Evolutionary conservation across 169 alveolate genomes (phyloP).

Genomic region (Hepatocystis sp.): DNA sequence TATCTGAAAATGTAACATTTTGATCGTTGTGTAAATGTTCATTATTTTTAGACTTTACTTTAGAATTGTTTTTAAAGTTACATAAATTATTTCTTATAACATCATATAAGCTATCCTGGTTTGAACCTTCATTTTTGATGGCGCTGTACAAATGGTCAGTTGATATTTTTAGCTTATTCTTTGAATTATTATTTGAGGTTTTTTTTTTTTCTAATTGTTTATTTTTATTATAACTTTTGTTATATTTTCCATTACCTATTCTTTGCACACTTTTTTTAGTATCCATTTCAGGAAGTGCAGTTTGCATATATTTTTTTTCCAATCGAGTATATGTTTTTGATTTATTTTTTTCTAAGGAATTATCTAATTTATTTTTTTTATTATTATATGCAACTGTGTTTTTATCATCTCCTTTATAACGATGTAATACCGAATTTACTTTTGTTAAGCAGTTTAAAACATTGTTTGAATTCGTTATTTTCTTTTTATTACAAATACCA

Average conservation of each 20-base stretch:
- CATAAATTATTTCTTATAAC: slow-evolving; percentile 3
- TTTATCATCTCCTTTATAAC: too few relatives aligned
- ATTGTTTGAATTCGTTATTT: too few relatives aligned
- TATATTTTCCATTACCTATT: slow-evolving; percentile 4
- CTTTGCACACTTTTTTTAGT: neutral
- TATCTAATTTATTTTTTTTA: too few relatives aligned
- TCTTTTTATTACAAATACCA: neutral
- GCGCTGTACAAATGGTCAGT: slow-evolving; percentile 5
- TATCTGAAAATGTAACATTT: too few relatives aligned
- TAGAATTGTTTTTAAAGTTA: neutral
- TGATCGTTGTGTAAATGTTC: neutral
- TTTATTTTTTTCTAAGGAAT: too few relatives aligned
- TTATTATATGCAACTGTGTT: too few relatives aligned
- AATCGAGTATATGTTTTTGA: too few relatives aligned
- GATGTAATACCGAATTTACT: too few relatives aligned
- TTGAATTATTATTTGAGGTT: slow-evolving; percentile 8
- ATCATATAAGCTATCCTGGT: neutral
- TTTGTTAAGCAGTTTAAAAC: too few relatives aligned
- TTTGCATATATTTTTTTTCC: too few relatives aligned
- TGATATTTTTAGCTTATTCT: slow-evolving; percentile 1
- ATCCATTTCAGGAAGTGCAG: too few relatives aligned
- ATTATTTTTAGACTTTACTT: neutral
- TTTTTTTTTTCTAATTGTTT: slow-evolving; percentile 9
- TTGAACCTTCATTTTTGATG: slow-evolving; percentile 22
- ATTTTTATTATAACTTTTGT: slow-evolving; percentile 13